phyloP scores from a whole-genome alignment of 768 basidiomycete genomes.

The Lactarius indigo region DNA sequence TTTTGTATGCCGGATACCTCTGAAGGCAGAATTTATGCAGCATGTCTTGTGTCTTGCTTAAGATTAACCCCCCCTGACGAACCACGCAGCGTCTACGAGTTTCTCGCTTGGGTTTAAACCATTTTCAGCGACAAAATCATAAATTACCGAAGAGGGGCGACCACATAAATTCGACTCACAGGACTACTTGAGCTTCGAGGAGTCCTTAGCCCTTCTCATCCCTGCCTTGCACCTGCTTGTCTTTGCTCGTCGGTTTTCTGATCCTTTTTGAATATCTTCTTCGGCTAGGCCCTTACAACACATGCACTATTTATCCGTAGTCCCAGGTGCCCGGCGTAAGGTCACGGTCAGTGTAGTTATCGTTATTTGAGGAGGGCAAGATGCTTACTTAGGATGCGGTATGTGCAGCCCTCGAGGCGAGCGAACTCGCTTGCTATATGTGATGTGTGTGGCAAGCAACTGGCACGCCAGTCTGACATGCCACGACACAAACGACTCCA shows the following conservation, averaged over 20 bases:
- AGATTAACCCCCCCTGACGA: neutral
- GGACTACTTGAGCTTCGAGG: neutral
- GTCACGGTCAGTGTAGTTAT: neutral
- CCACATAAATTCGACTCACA: constrained; percentile 13
- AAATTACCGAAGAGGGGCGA: constrained; percentile 4
- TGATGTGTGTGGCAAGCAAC: constrained; percentile 22
- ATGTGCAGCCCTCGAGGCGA: constrained; percentile 4
- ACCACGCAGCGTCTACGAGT: constrained; percentile 8
- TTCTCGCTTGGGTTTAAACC: constrained; percentile 14
- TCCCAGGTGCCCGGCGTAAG: neutral
- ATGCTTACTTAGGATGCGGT: neutral
- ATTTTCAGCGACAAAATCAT: constrained; percentile 10
- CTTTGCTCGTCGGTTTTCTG: neutral
- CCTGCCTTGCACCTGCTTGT: neutral
- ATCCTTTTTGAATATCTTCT: neutral
- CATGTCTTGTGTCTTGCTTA: constrained; percentile 12
- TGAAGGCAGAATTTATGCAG: constrained; percentile 10
- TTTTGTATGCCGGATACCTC: constrained; percentile 9
- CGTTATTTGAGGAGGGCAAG: neutral
- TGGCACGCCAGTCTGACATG: constrained; percentile 27
- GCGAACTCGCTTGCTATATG: constrained; percentile 11
- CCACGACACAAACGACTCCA: constrained; percentile 29
- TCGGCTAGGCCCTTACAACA: neutral
- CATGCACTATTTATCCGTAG: neutral
- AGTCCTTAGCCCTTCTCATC: too few species aligned